A percentile compares a stretch with the other conserved stretches of the same genome.
phyloP scores from a whole-genome alignment of 129 eudicot genomes.

The Rutidosis leptorrhynchoides region DNA sequence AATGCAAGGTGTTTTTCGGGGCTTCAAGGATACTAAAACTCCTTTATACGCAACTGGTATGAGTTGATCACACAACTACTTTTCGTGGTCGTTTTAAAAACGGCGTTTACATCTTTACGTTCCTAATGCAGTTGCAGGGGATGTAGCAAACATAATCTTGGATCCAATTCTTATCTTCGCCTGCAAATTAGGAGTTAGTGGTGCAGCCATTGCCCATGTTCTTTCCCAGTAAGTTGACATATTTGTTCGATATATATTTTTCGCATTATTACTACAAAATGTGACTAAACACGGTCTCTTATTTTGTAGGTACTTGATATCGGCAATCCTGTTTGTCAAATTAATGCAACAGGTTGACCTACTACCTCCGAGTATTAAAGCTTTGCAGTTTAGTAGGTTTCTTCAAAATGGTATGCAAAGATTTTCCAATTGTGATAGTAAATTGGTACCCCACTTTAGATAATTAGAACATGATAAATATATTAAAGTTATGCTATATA shows the following conservation, averaged over 20 bases:
- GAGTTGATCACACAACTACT: background rate
- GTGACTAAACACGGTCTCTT: background rate
- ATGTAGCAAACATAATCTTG: slow-evolving; percentile 57
- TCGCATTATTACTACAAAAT: background rate
- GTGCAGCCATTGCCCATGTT: slow-evolving; percentile 97
- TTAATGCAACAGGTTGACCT: slow-evolving; percentile 67
- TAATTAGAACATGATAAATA: background rate
- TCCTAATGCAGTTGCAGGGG: slow-evolving; percentile 60
- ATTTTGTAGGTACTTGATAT: slow-evolving; percentile 28
- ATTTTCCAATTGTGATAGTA: too few species aligned
- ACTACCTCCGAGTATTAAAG: slow-evolving; percentile 60
- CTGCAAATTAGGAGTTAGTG: slow-evolving; percentile 68
- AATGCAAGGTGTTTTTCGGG: slow-evolving; percentile 96
- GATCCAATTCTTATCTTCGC: slow-evolving; percentile 80
- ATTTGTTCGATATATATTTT: background rate
- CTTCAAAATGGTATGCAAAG: slow-evolving; percentile 60
- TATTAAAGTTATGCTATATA: background rate
- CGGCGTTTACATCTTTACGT: background rate
- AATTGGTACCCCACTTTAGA: background rate
- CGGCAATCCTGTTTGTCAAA: slow-evolving; percentile 52
- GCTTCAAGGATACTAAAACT: slow-evolving; percentile 92
- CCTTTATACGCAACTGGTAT: slow-evolving; percentile 89
- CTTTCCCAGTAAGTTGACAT: slow-evolving; percentile 59
- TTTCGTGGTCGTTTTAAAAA: background rate
- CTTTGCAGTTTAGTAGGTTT: slow-evolving; percentile 68